Evolutionary conservation across 257 asterid species (phyloP).

Genomic region (Fraxinus pennsylvanica): DNA sequence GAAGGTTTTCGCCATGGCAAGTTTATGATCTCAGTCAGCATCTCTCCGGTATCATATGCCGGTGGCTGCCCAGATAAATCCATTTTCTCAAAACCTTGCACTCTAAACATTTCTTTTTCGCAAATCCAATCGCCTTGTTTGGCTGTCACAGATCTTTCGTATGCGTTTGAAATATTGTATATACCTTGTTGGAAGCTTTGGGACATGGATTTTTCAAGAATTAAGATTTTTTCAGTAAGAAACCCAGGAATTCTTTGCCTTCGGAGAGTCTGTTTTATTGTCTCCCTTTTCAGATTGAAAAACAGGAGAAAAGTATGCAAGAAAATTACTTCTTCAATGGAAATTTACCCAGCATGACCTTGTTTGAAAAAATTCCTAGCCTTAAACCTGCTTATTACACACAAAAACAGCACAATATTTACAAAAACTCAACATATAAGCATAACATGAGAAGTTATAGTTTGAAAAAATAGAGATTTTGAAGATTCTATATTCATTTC

Average conservation of each 20-base stretch:
- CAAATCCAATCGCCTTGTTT: slow-evolving; percentile 30
- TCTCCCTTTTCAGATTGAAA: slow-evolving; percentile 7
- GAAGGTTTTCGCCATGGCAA: slow-evolving; percentile 41
- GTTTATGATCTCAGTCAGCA: slow-evolving; percentile 53
- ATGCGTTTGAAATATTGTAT: slow-evolving; percentile 40
- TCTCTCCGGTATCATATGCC: slow-evolving; percentile 45
- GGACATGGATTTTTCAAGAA: slow-evolving; percentile 45
- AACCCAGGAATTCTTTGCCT: background rate
- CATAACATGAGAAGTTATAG: background rate
- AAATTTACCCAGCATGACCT: background rate
- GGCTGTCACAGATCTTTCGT: slow-evolving; percentile 40
- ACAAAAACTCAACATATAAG: background rate
- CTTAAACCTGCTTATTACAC: background rate
- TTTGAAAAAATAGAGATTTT: background rate
- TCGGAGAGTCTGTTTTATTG: background rate
- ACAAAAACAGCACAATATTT: background rate
- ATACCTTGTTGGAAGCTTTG: slow-evolving; percentile 41
- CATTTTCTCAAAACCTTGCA: slow-evolving; percentile 39
- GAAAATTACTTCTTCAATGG: background rate
- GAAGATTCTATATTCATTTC: background rate
- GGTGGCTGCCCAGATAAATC: slow-evolving; percentile 24
- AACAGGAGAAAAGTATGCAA: background rate
- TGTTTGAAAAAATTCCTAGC: background rate
- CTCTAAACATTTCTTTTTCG: slow-evolving; percentile 25
- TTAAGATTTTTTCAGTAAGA: background rate